Conservation (phyloP, 169 alveolate genomes). For the Eimeria nieschulzi region DNA sequence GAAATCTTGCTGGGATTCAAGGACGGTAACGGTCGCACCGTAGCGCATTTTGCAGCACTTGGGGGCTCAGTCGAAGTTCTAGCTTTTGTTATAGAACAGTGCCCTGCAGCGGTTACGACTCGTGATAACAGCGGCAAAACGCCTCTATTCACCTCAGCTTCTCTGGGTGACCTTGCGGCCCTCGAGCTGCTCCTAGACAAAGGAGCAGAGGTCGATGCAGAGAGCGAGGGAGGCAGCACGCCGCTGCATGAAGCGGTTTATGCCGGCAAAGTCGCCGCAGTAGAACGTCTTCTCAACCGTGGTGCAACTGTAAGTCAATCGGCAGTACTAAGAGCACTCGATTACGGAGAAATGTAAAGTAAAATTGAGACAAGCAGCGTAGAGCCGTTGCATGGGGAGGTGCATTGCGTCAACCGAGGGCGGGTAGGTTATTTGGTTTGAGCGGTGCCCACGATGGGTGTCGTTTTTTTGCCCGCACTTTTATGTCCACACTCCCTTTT, state of each 20-base stretch:
- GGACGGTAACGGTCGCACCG: constrained; percentile 37
- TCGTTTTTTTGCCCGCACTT: too few species aligned
- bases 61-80: constrained; percentile 15
- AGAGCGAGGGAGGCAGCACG: constrained; percentile 45
- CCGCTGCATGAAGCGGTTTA: constrained; percentile 42
- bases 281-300: background rate
- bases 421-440: too few species aligned
- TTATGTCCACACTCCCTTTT: background rate
- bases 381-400: too few species aligned
- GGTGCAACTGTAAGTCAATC: constrained; percentile 16
- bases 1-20: constrained; percentile 16
- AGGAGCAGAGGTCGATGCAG: constrained; percentile 14
- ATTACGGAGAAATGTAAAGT: too few species aligned
- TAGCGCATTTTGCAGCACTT: constrained; percentile 51
- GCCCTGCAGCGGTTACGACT: constrained; percentile 18
- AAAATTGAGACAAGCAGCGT: too few species aligned
- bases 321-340: too few species aligned
- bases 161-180: background rate
- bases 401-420: too few species aligned
- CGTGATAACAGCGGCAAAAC: constrained; percentile 36
- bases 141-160: constrained; percentile 48
- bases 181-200: constrained; percentile 27
- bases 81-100: background rate
- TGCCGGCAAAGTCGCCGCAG: constrained; percentile 1
- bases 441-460: too few species aligned